Evolutionary conservation across 768 basidiomycete genomes (phyloP), one percentile per base, ranked within the genome.

Genomic region (Ramaria sp.): DNA sequence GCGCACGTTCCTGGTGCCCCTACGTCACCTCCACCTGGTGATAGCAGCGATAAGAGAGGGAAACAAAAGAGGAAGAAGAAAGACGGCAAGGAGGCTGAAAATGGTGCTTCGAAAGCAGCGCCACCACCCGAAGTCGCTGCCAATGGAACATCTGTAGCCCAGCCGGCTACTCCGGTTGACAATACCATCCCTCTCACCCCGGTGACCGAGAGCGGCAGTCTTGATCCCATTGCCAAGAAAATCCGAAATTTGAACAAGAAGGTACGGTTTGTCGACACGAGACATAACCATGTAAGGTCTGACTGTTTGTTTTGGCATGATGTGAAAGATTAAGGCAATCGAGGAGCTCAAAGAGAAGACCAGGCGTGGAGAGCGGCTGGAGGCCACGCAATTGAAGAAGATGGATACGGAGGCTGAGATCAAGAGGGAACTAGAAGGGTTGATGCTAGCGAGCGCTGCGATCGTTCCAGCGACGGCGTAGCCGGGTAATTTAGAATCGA

Each of bases 361-460:
- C 27, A 86, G 81, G 65, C 81, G 88, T 37, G 95, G 96, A 0
- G 94, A 98, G 69, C 81, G 86, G 55, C 77, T 99, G 31, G 95
- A 99, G 70, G 85, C 84, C 57, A 99, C 95, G 17, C 95, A 99
- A 71, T 73, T 95, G 63, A 89, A 88, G 81, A 99, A 99, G 81
- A 95, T 98, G 64, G 93, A 96, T 42, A 84, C 85, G 9, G 94
- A 97, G 70, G 78, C 67, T 9, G 88, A 88, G 59, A 91, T 97
- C 65, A 75, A 82, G 64, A 83, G 82, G 66, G 94, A 96, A 73
- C 80, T 97, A 49, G 68, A 75, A 3, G 59, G 33, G 51, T 52
- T 52, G 51, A 37, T 30, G 34, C 34, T 10, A 37, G 34, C 34
- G 34, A 37, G 34, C 27, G 48, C 27, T 49, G 48, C 48, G 31